Base-by-base conservation (phyloP, 768 basidiomycete species). In the Calocybe indica region DNA sequence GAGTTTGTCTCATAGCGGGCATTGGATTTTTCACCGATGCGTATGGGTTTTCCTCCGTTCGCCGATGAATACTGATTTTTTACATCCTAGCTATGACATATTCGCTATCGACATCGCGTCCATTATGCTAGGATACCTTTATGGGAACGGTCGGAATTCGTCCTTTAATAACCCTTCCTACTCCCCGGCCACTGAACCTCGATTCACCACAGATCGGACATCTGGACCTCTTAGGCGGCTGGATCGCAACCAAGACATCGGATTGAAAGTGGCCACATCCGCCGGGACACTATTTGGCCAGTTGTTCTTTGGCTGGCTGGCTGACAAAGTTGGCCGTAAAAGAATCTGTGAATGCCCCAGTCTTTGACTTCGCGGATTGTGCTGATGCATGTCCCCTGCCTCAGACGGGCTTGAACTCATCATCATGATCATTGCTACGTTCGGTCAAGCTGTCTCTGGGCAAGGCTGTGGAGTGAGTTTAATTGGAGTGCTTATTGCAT, bases 11-110 rank as follows among this genome's bases (percentile, higher is more conserved):
- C 48, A 77, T 78, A 35, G 70, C 88, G 2, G 89, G 92, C 55
- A 85, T 85, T 7, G 92, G 92, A 15, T 93, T 94, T 76, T 94
- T 92, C 73, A 92, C 92, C 42, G 91, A 89, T 67, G 82, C 84
- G 78, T 82, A 55, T 40, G 29, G 11, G 37, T 15, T 11, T 35
- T 43, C 34, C 40, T 11, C 14, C 35, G 40, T 36, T 47, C 40
- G 43, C 2, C 44, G 15, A 28, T 15, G 47, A 6, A 48, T 14
- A 37, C 34, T 28, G 22, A 22, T 22, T 22, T 22, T 4, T 4
- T 22, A 22, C 22, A 22, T 30, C 7, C n/a, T 47, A 80, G 79
- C 49, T 89, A 89, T 57, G 90, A 92, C 52, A 84, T 94, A 50
- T 96, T 93, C 58, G 87, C 89, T 6, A 94, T 94, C 68, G 90